These are phyloP conservation scores for Lepiota venenata DNA, from an alignment of 768 basidiomycete species.

Conservation along the genomic window DNA sequence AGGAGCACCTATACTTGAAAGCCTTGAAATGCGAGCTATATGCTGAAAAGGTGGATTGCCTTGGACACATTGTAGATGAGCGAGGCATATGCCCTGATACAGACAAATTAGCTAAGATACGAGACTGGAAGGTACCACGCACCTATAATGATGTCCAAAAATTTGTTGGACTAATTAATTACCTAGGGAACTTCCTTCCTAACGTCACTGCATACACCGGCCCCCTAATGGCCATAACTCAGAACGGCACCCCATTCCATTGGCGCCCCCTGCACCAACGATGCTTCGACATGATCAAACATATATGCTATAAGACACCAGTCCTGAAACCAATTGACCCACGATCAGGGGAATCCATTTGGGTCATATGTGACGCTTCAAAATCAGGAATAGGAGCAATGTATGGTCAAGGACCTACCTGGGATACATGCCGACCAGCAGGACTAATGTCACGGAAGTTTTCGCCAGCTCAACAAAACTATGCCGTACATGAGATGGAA, in stretches of 20 bases:
- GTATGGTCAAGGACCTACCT: no score
- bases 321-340: constrained; percentile 22
- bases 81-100: constrained; percentile 31
- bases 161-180: constrained; percentile 38
- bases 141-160: constrained; percentile 31
- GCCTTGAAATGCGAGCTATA: constrained; percentile 29
- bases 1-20: constrained; percentile 28
- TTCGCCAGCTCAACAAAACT: constrained; percentile 23
- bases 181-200: constrained; percentile 33
- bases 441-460: constrained; percentile 28
- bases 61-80: constrained; percentile 39
- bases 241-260: constrained; percentile 24
- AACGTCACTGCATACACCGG: constrained; percentile 28
- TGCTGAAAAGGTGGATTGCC: constrained; percentile 26
- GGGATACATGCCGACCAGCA: constrained; percentile 20
- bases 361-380: constrained; percentile 24
- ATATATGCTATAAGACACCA: constrained; percentile 18
- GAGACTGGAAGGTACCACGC: constrained; percentile 29
- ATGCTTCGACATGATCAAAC: constrained; percentile 15
- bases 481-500: no score
- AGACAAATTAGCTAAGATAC: constrained; percentile 31
- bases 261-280: not conserved
- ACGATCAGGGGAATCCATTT: constrained; percentile 17
- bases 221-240: constrained; percentile 24
- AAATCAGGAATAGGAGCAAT: constrained; percentile 19